Conservation (phyloP, 2,329 filamentous ascomycete genomes). For the Penicillium sp. region DNA sequence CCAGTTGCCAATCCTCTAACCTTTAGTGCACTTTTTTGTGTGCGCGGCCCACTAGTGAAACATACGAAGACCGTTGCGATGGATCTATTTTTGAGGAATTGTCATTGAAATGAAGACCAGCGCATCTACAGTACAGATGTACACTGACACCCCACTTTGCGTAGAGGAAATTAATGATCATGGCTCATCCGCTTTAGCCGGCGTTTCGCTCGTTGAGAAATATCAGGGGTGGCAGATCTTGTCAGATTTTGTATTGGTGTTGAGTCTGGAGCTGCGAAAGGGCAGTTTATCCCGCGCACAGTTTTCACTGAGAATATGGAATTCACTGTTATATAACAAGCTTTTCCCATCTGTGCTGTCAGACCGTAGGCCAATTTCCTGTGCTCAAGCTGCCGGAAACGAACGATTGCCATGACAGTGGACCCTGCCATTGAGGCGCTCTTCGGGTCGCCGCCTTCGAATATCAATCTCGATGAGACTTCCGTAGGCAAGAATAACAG, state of each 20-base stretch:
- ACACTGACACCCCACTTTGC: neutral
- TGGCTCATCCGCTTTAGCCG: neutral
- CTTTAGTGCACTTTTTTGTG: too few species aligned
- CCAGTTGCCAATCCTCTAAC: neutral
- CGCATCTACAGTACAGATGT: too few species aligned
- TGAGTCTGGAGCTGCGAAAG: too few species aligned
- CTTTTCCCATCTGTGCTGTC: neutral
- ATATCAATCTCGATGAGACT: constrained; percentile 10
- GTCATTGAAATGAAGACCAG: neutral
- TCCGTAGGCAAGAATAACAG: constrained; percentile 9
- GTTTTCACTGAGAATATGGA: neutral
- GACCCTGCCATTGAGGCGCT: constrained; percentile 12
- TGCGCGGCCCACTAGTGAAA: neutral
- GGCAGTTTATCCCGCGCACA: too few species aligned
- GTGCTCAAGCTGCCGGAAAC: neutral
- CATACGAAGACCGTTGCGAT: neutral
- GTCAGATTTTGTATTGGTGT: neutral
- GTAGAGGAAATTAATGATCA: neutral
- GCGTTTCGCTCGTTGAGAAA: neutral
- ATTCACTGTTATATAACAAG: neutral
- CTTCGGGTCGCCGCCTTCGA: constrained; percentile 13
- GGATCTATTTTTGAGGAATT: neutral
- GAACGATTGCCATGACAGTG: constrained; percentile 7
- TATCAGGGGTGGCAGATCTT: neutral
- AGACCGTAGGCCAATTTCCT: too few species aligned